Conservation (phyloP, 257 asterid species). For the Solanum piurae region DNA sequence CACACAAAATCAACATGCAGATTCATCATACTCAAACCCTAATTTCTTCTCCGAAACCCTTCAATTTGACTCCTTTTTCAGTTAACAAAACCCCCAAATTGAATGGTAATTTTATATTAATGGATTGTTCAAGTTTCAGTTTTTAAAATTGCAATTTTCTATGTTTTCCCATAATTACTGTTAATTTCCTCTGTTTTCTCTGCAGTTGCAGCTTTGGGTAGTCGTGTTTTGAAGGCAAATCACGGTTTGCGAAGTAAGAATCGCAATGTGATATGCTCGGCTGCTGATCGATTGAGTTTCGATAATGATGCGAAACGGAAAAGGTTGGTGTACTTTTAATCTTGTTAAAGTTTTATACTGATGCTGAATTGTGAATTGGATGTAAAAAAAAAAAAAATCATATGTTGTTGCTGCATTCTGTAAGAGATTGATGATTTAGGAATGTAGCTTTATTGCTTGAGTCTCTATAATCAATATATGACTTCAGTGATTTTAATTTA, state of each 20-base stretch:
- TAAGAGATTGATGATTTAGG: not conserved
- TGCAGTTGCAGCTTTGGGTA: not conserved
- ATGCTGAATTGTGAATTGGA: not conserved
- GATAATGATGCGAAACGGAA: not conserved
- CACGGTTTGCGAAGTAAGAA: not conserved
- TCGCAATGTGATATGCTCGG: not conserved
- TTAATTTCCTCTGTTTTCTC: not conserved
- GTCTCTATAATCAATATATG: not conserved
- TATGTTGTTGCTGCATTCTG: not conserved
- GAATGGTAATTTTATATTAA: conserved; percentile 14
- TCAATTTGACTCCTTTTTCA: not conserved
- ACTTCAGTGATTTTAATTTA: not conserved
- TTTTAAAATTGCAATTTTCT: not conserved
- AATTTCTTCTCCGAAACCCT: conserved; percentile 11
- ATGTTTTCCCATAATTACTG: not conserved
- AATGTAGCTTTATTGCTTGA: not conserved
- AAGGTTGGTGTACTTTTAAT: not conserved
- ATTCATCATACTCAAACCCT: conserved; percentile 20
- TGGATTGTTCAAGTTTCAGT: not conserved
- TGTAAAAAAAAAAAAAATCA: too few relatives aligned
- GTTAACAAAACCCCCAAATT: conserved; percentile 2
- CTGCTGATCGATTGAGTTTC: not conserved
- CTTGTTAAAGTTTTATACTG: not conserved
- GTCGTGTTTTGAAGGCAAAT: not conserved
- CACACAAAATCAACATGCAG: conserved; percentile 17